Evolutionary conservation across 345 rosid species (phyloP), one percentile per base, ranked within the genome.

Genomic region (Eucalyptus pauciflora): DNA sequence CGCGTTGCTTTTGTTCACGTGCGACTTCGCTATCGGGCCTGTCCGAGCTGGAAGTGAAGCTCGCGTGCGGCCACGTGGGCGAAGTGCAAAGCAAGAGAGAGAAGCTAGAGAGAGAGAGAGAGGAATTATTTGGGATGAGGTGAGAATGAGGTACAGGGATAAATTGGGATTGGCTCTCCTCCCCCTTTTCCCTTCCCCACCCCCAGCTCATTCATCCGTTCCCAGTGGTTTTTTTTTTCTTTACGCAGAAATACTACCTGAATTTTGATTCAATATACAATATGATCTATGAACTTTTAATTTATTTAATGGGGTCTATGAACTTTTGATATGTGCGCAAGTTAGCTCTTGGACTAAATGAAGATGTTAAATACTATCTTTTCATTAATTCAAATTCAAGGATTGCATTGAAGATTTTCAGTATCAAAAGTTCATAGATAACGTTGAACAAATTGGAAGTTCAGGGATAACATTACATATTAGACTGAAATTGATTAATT

Each of bases 391-490:
- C 0, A 54, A 4, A 56, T 22, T 22, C 3, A 22, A 20, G 27
- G 5, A 56, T 22, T 22, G 2, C 60, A 4, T 24, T 9, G 13
- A 56, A 56, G 3, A 22, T 56, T 8, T 56, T 56, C 62, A 22
- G 9, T 56, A 56, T 24, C 3, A 22, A 4, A 56, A 22, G 62
- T 22, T 56, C 1, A 56, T 20, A 10, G 1, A 56, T 1, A 52
- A 56, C 1, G 6, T 56, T 8, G 4, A 56, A 56, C 5, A 56
- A 56, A 56, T 56, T 22, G 6, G 9, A 56, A 54, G 5, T 18
- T 20, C 1, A 20, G 10, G 1, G 1, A 20, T 18, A 10, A 20
- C 3, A 2, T 20, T 54, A 0, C 1, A 54, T 54, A 54, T 54
- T 54, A 3, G 54, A 52, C 4, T 0, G 9, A 50, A 52, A 2